These are phyloP conservation scores for Metschnikowia santaceciliae DNA, from an alignment of 805 yeast species.

Conservation along the genomic window DNA sequence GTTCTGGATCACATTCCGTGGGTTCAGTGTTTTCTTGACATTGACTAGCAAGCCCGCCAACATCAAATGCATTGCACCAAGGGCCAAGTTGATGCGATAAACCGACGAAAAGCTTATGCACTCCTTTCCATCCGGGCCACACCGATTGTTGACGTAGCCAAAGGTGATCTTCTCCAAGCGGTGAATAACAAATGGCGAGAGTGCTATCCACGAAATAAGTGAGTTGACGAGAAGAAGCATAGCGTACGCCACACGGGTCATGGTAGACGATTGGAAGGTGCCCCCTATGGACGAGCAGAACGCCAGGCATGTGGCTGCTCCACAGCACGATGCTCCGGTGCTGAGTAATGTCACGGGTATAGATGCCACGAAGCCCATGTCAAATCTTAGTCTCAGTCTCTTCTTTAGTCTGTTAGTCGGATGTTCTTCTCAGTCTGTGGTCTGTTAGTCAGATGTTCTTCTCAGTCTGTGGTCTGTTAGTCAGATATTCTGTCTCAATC, in stretches of 20 bases:
- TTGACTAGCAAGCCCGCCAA: slow-evolving; percentile 67
- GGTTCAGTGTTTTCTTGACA: slow-evolving; percentile 72
- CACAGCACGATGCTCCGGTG: slow-evolving; percentile 18
- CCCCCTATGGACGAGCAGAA: slow-evolving; percentile 51
- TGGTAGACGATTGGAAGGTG: slow-evolving; percentile 66
- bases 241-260: slow-evolving; percentile 88
- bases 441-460: too few species aligned
- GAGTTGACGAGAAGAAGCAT: slow-evolving; percentile 71
- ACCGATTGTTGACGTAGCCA: slow-evolving; percentile 65
- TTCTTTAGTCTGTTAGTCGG: too few species aligned
- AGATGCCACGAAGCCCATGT: slow-evolving; percentile 18
- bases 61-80: slow-evolving; percentile 72
- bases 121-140: slow-evolving; percentile 68
- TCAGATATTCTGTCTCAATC: too few species aligned
- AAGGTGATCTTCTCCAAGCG: slow-evolving; percentile 69
- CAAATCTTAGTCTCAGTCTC: too few species aligned
- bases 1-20: slow-evolving; percentile 81
- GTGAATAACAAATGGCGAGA: slow-evolving; percentile 72
- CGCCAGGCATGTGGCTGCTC: slow-evolving; percentile 61
- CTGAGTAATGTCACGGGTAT: slow-evolving; percentile 13
- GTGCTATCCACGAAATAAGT: slow-evolving; percentile 85
- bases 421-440: too few species aligned
- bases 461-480: too few species aligned
- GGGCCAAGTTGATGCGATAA: slow-evolving; percentile 84
- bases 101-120: slow-evolving; percentile 90